phyloP scores from a whole-genome alignment of 768 basidiomycete species.

The Asterophora parasitica region DNA sequence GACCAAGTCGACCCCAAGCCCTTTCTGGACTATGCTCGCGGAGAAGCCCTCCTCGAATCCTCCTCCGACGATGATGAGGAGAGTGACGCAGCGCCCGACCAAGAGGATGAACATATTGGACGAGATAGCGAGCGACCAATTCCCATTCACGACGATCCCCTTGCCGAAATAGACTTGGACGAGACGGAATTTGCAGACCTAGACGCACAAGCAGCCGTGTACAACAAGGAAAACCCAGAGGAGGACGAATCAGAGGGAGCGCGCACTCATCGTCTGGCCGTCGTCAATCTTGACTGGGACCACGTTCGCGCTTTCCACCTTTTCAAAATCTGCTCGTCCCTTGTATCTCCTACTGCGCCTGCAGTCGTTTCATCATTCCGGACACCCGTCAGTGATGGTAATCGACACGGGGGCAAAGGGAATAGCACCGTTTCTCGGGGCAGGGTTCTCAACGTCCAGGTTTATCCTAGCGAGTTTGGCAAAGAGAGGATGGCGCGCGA shows the following conservation, averaged over 20 bases:
- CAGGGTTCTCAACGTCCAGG: conserved; percentile 66
- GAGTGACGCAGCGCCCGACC: conserved; percentile 14
- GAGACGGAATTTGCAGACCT: conserved; percentile 68
- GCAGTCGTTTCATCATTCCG: conserved; percentile 27
- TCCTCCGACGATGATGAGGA: conserved; percentile 67
- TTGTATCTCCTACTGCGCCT: conserved; percentile 60
- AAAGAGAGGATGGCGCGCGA: conserved; percentile 81
- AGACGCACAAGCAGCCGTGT: conserved; percentile 69
- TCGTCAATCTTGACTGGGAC: conserved; percentile 98
- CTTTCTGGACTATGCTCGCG: conserved; percentile 82
- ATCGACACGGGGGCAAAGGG: conserved; percentile 15
- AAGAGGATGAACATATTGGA: conserved; percentile 45
- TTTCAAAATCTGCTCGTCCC: conserved; percentile 88
- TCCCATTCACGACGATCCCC: conserved; percentile 32
- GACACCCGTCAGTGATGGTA: conserved; percentile 14
- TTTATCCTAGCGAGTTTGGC: conserved; percentile 95
- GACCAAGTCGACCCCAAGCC: conserved; percentile 22
- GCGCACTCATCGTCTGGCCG: conserved; percentile 70
- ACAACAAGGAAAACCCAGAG: conserved; percentile 45
- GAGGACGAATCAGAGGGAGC: conserved; percentile 34
- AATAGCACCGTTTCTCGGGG: conserved; percentile 47
- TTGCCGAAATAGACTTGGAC: conserved; percentile 71
- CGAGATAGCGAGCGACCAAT: conserved; percentile 39
- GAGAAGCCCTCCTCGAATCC: conserved; percentile 81
- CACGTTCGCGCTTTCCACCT: conserved; percentile 85